A percentile compares a stretch with the other conserved stretches of the same genome.
Conservation (phyloP, 768 basidiomycete species). For the Phylloporus arenicola region DNA sequence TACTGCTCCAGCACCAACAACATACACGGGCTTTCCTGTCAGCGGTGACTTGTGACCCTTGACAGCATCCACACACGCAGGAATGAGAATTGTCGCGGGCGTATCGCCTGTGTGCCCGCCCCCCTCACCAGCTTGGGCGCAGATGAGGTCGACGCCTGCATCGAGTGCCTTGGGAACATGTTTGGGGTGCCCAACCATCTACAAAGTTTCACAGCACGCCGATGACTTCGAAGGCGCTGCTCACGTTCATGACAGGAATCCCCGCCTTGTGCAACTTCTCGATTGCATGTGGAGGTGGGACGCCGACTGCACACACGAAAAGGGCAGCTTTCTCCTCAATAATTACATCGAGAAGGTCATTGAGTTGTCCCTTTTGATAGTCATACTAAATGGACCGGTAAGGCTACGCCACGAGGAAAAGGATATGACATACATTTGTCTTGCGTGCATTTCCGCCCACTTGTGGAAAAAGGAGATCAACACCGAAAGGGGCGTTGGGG, state of each 20-base stretch:
- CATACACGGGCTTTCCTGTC: constrained; percentile 78
- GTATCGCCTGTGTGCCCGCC: constrained; percentile 86
- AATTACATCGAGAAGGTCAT: constrained; percentile 82
- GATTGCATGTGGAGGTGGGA: constrained; percentile 77
- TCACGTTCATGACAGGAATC: constrained; percentile 82
- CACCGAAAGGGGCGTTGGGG: constrained; percentile 80
- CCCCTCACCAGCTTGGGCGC: constrained; percentile 90
- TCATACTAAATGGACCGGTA: constrained; percentile 49
- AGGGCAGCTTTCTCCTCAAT: constrained; percentile 85
- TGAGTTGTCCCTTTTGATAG: constrained; percentile 84
- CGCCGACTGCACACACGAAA: constrained; percentile 89
- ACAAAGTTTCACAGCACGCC: neutral
- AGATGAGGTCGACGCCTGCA: constrained; percentile 87
- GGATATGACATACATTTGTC: constrained; percentile 61
- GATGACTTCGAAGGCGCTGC: constrained; percentile 11
- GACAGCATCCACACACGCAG: constrained; percentile 82
- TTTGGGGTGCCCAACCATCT: constrained; percentile 95
- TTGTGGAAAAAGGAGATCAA: constrained; percentile 85
- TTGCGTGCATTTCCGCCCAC: constrained; percentile 84
- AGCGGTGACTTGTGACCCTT: constrained; percentile 73
- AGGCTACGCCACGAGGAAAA: neutral
- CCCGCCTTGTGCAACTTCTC: constrained; percentile 79
- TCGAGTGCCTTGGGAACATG: constrained; percentile 78
- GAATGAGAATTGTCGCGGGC: constrained; percentile 81
- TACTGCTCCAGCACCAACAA: constrained; percentile 88